Evolutionary conservation across 495 filamentous ascomycete species (phyloP).

Genomic region (Arthonia radiata): DNA sequence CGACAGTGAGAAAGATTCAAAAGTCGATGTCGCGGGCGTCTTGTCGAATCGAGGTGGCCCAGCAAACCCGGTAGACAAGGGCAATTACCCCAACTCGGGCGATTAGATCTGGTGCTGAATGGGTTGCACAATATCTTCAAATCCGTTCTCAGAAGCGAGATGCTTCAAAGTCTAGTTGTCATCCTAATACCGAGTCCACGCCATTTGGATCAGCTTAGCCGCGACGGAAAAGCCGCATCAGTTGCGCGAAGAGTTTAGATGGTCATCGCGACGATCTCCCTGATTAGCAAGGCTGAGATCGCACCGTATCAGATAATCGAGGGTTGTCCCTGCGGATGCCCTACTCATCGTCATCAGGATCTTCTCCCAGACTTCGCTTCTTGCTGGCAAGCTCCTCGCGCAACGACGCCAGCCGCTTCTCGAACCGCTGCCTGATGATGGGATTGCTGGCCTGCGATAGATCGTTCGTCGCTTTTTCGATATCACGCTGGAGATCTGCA

Average conservation of each 20-base stretch:
- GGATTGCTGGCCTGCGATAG: conserved; percentile 15
- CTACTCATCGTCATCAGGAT: conserved; percentile 4
- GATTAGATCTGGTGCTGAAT: no score
- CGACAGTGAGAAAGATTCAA: conserved; percentile 9
- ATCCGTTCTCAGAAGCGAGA: no score
- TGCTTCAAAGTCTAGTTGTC: no score
- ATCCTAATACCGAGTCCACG: no score
- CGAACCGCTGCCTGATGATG: conserved; percentile 27
- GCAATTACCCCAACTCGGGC: conserved; percentile 10
- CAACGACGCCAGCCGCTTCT: conserved; percentile 26
- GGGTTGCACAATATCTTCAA: no score
- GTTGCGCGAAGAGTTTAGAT: no score
- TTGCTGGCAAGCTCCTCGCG: conserved; percentile 33
- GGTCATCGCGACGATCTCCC: no score
- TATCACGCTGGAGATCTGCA: conserved; percentile 16
- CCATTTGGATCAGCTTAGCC: no score
- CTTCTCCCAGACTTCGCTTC: conserved; percentile 13
- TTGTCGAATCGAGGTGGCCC: conserved; percentile 16
- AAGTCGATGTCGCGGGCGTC: conserved; percentile 12
- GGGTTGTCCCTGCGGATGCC: no score
- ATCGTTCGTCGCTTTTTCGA: conserved; percentile 21
- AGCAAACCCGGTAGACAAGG: conserved; percentile 14
- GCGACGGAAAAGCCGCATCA: no score
- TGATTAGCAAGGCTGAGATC: no score
- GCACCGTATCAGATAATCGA: no score